phyloP scores from a whole-genome alignment of 1,139 yeast species.

The Suhomyces bokatorum region DNA sequence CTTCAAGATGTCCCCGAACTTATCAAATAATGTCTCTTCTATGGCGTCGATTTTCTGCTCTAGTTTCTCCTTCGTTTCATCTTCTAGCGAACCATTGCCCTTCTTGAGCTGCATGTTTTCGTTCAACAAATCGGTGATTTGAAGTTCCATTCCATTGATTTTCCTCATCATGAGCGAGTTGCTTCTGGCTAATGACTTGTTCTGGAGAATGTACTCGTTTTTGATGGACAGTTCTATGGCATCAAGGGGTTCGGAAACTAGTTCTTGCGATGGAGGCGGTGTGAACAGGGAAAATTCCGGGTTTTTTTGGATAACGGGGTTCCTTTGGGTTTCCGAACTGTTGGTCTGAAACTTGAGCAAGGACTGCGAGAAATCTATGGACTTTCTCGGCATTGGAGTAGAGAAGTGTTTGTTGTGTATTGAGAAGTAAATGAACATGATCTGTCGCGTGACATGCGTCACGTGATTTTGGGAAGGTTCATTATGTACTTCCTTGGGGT shows the following conservation, averaged over 20 bases:
- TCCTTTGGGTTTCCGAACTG: background rate
- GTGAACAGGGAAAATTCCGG: background rate
- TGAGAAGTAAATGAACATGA: slow-evolving; percentile 5
- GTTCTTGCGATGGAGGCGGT: slow-evolving; percentile 1
- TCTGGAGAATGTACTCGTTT: slow-evolving; percentile 33
- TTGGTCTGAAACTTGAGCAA: slow-evolving; percentile 18
- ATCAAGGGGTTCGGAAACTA: background rate
- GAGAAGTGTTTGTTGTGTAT: slow-evolving; percentile 3
- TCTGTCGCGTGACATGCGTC: background rate
- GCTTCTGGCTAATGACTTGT: slow-evolving; percentile 54
- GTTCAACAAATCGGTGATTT: slow-evolving; percentile 14
- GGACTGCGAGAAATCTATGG: slow-evolving; percentile 23
- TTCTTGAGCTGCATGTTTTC: slow-evolving; percentile 17
- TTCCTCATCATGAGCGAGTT: slow-evolving; percentile 52
- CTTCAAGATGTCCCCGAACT: slow-evolving; percentile 46
- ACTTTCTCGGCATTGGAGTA: slow-evolving; percentile 23
- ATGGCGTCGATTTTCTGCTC: slow-evolving; percentile 30
- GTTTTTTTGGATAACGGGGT: background rate
- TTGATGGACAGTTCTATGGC: slow-evolving; percentile 1
- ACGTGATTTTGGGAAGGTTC: background rate
- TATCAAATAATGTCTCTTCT: slow-evolving; percentile 42
- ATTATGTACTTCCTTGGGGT: too few species aligned
- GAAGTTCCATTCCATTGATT: slow-evolving; percentile 52
- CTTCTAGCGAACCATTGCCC: slow-evolving; percentile 7
- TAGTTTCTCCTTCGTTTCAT: slow-evolving; percentile 10